phyloP scores from a whole-genome alignment of 179 eudicot species.

The Sideroxylon spinosum region DNA sequence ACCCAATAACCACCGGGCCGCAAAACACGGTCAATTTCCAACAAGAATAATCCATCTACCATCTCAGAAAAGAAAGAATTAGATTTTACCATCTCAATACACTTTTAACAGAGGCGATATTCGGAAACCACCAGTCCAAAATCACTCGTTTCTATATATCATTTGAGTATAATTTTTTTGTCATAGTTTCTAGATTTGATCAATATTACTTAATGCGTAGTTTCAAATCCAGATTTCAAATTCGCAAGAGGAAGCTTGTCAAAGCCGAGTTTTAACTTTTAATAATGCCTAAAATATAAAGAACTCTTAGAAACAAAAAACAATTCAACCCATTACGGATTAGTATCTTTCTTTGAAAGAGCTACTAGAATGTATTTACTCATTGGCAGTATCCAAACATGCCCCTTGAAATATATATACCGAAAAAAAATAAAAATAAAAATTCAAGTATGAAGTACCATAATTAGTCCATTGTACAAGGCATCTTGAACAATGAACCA shows the following conservation, averaged over 20 bases:
- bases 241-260: not conserved
- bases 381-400: not conserved
- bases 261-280: not conserved
- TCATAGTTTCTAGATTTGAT: not conserved
- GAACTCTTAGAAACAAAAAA: not conserved
- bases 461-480: constrained; percentile 65
- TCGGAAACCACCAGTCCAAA: not conserved
- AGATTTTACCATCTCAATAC: not conserved
- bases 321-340: not conserved
- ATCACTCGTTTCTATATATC: not conserved
- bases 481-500: constrained; percentile 84
- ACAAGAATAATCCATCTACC: constrained; percentile 61
- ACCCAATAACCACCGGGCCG: constrained; percentile 88
- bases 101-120: not conserved
- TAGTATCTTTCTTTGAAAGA: not conserved
- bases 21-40: constrained; percentile 72
- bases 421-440: not conserved
- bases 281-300: not conserved
- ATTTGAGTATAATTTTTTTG: not conserved
- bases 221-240: not conserved
- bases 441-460: constrained; percentile 34
- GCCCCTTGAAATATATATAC: not conserved
- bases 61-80: not conserved
- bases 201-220: not conserved
- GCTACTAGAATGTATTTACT: not conserved